Evolutionary conservation across 495 filamentous ascomycete species (phyloP), one percentile per base, ranked within the genome.

Genomic region (Hypomontagnella submonticulosa): DNA sequence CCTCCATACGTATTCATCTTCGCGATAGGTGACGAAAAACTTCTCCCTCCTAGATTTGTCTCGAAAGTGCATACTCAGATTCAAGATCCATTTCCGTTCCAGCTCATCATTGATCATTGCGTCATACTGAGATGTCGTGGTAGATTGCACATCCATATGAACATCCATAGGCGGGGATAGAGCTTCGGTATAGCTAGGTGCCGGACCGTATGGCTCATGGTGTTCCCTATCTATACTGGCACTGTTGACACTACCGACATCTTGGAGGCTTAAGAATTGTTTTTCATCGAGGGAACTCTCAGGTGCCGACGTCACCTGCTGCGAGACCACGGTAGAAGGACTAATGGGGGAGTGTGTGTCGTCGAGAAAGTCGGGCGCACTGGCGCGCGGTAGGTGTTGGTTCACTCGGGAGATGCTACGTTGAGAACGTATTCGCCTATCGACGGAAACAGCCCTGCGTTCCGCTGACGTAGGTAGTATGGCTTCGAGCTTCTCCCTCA

Each of bases 21-120:
- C 89, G 47, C 92, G 91, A 75, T 91, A 98, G 8, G 95, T 98
- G 55, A 99, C 89, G 77, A 99, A 99, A 80, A 99, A 98, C 76
- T 99, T 98, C 76, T 98, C 95, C 37, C 96, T 87, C 53, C 90
- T 92, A 9, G 95, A 97, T 63, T 90, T 89, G 76, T 99, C 95
- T 49, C 94, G 89, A 73, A 97, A 98, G 78, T 97, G 92, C 95
- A 99, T 98, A 77, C 93, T 97, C 56, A 99, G 83, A 70, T 99
- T 99, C 62, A 99, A 81, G 57, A 98, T 97, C 95, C 95, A 99
- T 74, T 87, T 88, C 57, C 83, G 83, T 66, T 97, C 93, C 63
- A 97, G 81, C 77, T 98, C 95, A 62, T 89, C 85, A 56, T 87
- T 88, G 57, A 97, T 80, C 61, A 85, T 82, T 56, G 84, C 81